Evolutionary conservation across 202 grass and related monocot genomes (phyloP), one percentile per base, ranked within the genome.

Genomic region (Saccharum hybrid): DNA sequence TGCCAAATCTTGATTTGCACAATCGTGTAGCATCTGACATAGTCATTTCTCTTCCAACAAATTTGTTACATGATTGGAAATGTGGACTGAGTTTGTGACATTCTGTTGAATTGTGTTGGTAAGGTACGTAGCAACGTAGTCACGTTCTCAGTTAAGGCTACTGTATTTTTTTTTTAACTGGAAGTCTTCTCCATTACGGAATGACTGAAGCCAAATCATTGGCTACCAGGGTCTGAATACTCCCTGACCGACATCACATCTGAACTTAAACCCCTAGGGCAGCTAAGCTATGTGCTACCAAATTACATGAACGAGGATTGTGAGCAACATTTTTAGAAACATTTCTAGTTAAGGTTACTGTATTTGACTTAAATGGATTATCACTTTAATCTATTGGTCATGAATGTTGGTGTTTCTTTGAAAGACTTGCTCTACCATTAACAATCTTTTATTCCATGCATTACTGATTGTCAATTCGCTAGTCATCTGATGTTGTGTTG

Each of bases 101-200:
- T 85, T 75, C 9, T 76, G 59, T 49, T 48, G 36, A 21, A 64
- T 71, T 76, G 21, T 67, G 66, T 57, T 6, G 8, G 10, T 86
- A 61, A 72, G 13, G 52, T 66, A 40, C 3, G 46, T 49, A 49
- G 59, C 72, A 49, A 66, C 38, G 8, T 10, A 8, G 5, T 36
- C 10, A 59, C 10, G 18, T 78, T 78, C 66, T 48, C 1, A 68
- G 23, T 72, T 68, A 41, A 40, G 26, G 13, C 38, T 23, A 1
- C 6, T 43, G n/a, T 82, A 46, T 33, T 77, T 65, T 28, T 28
- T n/a, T 28, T 28, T 28, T 28, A 28, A 28, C 28, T 28, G 28
- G 28, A 28, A 28, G 28, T 28, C 1, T 28, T 28, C 28, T 28
- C 28, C 28, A 28, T 28, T 28, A 28, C 28, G 28, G 28, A 28